These are phyloP conservation scores for Linderina pennispora DNA, from an alignment of 192 early-diverging fungal species.

Conservation along the genomic window DNA sequence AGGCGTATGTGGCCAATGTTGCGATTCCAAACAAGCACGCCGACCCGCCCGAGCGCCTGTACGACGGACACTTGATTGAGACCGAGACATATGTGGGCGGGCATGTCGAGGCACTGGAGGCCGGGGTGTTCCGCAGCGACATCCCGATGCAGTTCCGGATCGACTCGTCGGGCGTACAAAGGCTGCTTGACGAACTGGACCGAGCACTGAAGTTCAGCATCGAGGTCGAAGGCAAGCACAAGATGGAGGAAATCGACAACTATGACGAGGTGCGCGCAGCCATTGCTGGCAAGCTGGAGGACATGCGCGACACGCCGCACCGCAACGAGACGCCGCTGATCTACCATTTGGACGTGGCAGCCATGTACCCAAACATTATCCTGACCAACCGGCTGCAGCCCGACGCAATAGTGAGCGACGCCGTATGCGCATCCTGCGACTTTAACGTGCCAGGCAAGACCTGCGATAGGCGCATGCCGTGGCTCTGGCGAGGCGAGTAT, in stretches of 20 bases:
- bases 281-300: constrained; percentile 60
- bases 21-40: constrained; percentile 97
- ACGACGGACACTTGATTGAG: constrained; percentile 85
- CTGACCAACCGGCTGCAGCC: constrained; percentile 97
- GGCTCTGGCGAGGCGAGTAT: constrained; percentile 98
- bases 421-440: constrained; percentile 86
- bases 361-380: constrained; percentile 99
- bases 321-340: constrained; percentile 77
- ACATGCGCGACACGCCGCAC: constrained; percentile 76
- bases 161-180: constrained; percentile 67
- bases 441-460: constrained; percentile 81
- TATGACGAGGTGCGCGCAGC: constrained; percentile 75
- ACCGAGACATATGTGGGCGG: constrained; percentile 98
- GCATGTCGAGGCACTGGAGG: constrained; percentile 98
- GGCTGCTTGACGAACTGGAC: constrained; percentile 89
- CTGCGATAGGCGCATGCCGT: constrained; percentile 91
- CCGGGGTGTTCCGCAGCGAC: constrained; percentile 95
- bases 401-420: constrained; percentile 88
- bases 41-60: constrained; percentile 70
- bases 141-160: constrained; percentile 80
- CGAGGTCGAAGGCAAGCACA: constrained; percentile 69
- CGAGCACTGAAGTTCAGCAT: constrained; percentile 86
- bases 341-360: constrained; percentile 99
- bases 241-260: constrained; percentile 75
- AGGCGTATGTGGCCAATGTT: constrained; percentile 81